Evolutionary conservation across 2,329 filamentous ascomycete genomes (phyloP).

Genomic region (Nannizzia gypsea): DNA sequence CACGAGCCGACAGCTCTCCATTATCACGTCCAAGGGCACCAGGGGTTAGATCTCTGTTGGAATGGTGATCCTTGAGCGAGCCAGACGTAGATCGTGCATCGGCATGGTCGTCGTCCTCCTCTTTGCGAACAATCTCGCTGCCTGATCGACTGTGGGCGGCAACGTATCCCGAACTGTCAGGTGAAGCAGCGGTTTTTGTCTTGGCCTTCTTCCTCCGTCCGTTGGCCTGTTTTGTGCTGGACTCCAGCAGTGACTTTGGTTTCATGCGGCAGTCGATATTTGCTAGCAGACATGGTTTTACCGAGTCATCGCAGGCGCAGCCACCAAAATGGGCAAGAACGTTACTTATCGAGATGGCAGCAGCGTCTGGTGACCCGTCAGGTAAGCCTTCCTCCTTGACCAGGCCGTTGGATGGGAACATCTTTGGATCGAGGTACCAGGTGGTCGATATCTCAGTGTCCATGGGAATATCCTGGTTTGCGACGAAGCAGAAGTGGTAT

Average conservation of each 20-base stretch:
- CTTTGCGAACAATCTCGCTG: conserved; percentile 43
- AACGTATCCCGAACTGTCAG: conserved; percentile 41
- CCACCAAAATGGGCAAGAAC: conserved; percentile 40
- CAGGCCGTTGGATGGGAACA: conserved; percentile 29
- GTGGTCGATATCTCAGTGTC: conserved; percentile 38
- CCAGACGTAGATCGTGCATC: conserved; percentile 48
- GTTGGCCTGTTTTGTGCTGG: conserved; percentile 31
- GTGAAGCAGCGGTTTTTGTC: conserved; percentile 39
- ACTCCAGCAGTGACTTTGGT: conserved; percentile 23
- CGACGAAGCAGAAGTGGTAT: conserved; percentile 88
- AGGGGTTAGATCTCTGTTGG: conserved; percentile 51
- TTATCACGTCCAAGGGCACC: conserved; percentile 35
- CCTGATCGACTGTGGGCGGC: conserved; percentile 48
- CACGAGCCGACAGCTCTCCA: conserved; percentile 48
- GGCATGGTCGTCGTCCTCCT: conserved; percentile 44
- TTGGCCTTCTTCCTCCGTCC: conserved; percentile 39
- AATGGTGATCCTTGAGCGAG: conserved; percentile 44
- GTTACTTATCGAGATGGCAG: conserved; percentile 37
- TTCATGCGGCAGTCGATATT: conserved; percentile 34
- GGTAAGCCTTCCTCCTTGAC: conserved; percentile 30
- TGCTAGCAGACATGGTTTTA: conserved; percentile 30
- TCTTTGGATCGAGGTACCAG: conserved; percentile 37
- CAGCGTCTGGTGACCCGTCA: conserved; percentile 31
- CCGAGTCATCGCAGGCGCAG: conserved; percentile 34
- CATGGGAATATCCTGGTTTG: conserved; percentile 61